These are phyloP conservation scores for Fonticula alba DNA, from an alignment of 78 protist species.

Conservation along the genomic window DNA sequence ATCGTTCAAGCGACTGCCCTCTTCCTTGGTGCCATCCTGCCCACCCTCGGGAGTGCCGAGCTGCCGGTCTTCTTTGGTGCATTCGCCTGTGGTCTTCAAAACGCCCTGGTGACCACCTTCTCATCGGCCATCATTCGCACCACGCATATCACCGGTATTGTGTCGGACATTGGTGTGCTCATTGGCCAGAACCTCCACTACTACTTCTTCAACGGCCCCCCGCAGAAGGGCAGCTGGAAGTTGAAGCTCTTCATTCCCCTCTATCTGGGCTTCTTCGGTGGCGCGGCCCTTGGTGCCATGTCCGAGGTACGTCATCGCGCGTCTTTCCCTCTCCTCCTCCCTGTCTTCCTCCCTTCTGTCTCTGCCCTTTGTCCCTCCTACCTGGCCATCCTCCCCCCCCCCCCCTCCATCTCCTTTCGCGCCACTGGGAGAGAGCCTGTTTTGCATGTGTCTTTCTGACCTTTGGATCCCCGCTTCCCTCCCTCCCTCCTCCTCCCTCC, in stretches of 20 bases:
- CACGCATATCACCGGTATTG: slow-evolving; percentile 17
- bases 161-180: slow-evolving; percentile 10
- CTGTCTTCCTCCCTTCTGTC: too few species aligned
- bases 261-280: neutral
- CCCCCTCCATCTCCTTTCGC: too few species aligned
- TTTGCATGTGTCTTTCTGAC: too few species aligned
- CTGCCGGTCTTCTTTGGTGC: neutral
- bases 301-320: too few species aligned
- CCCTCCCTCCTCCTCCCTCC: too few species aligned
- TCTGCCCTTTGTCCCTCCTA: too few species aligned
- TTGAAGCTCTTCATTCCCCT: slow-evolving; percentile 4
- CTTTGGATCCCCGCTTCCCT: too few species aligned
- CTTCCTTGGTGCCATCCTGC: neutral
- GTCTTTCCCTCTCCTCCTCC: too few species aligned
- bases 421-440: too few species aligned
- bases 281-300: neutral
- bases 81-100: slow-evolving; percentile 10
- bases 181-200: neutral
- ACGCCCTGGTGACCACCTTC: slow-evolving; percentile 8
- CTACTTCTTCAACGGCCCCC: neutral
- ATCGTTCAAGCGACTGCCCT: neutral
- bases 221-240: slow-evolving; percentile 15
- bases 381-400: too few species aligned
- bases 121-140: slow-evolving; percentile 13
- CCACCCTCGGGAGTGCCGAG: neutral